Conservation (phyloP, 805 yeast species). For the Candida ulmi region DNA sequence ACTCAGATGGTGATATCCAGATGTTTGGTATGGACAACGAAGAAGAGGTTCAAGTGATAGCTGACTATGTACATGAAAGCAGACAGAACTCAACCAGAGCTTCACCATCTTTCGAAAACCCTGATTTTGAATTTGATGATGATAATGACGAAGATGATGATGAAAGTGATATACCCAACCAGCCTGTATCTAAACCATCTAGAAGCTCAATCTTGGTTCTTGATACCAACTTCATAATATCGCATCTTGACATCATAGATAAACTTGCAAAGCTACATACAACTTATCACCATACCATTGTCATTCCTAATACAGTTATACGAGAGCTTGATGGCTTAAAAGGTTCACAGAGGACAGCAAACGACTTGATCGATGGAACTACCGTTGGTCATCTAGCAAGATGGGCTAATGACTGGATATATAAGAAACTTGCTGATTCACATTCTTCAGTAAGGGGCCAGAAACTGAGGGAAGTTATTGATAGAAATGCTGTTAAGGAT, state of each 20-base stretch:
- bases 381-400: slow-evolving; percentile 58
- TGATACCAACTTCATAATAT: slow-evolving; percentile 79
- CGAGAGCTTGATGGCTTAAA: slow-evolving; percentile 84
- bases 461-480: slow-evolving; percentile 46
- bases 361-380: slow-evolving; percentile 12
- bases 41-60: slow-evolving; percentile 36
- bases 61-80: slow-evolving; percentile 32
- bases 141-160: no score
- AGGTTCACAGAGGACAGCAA: slow-evolving; percentile 26
- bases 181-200: slow-evolving; percentile 3
- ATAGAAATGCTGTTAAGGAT: slow-evolving; percentile 48
- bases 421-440: slow-evolving; percentile 45
- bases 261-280: slow-evolving; percentile 37
- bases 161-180: no score
- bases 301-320: slow-evolving; percentile 68
- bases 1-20: slow-evolving; percentile 34
- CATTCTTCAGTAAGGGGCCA: slow-evolving; percentile 60
- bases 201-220: slow-evolving; percentile 47
- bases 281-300: slow-evolving; percentile 41
- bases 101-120: no score
- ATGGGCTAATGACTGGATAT: slow-evolving; percentile 76
- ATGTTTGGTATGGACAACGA: slow-evolving; percentile 45
- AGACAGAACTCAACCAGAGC: slow-evolving; percentile 5
- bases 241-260: slow-evolving; percentile 58
- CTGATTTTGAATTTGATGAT: no score